These are phyloP conservation scores for Dactylellina haptotyla DNA, from an alignment of 2,329 filamentous ascomycete genomes.

Conservation along the genomic window DNA sequence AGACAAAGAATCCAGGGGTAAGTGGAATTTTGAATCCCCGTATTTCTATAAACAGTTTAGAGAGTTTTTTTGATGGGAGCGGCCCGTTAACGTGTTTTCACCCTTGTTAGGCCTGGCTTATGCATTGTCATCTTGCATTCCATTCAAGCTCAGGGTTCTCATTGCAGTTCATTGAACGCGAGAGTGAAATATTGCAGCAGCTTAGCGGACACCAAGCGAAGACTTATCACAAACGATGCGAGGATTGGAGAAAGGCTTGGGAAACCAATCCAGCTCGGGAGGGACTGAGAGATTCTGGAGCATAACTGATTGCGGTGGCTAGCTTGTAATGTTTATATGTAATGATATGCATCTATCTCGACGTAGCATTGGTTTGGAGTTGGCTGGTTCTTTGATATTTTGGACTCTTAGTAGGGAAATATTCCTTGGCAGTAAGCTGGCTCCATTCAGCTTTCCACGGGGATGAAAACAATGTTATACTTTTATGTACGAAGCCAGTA, in stretches of 20 bases:
- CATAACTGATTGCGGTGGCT: constrained; percentile 1
- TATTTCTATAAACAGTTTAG: background rate
- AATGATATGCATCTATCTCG: too few species aligned
- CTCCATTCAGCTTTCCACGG: too few species aligned
- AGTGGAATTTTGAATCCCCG: constrained; percentile 35
- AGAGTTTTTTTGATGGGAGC: background rate
- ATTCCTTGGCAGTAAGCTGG: background rate
- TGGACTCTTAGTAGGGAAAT: background rate
- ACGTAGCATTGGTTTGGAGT: background rate
- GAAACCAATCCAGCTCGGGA: constrained; percentile 11
- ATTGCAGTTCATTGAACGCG: constrained; percentile 65
- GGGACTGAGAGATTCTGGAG: constrained; percentile 26
- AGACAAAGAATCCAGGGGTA: constrained; percentile 65
- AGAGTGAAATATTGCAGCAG: constrained; percentile 21
- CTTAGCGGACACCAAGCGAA: constrained; percentile 3
- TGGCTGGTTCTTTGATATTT: background rate
- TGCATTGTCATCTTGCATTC: constrained; percentile 64
- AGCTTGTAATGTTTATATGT: background rate
- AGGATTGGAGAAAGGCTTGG: constrained; percentile 38
- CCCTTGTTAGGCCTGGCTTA: constrained; percentile 54
- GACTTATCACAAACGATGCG: constrained; percentile 25
- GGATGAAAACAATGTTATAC: background rate
- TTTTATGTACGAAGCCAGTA: too few species aligned
- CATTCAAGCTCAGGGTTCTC: constrained; percentile 68
- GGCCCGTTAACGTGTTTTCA: background rate